These are phyloP conservation scores for Ceratocystis papillata DNA, from an alignment of 2,329 filamentous ascomycete species.

Conservation along the genomic window DNA sequence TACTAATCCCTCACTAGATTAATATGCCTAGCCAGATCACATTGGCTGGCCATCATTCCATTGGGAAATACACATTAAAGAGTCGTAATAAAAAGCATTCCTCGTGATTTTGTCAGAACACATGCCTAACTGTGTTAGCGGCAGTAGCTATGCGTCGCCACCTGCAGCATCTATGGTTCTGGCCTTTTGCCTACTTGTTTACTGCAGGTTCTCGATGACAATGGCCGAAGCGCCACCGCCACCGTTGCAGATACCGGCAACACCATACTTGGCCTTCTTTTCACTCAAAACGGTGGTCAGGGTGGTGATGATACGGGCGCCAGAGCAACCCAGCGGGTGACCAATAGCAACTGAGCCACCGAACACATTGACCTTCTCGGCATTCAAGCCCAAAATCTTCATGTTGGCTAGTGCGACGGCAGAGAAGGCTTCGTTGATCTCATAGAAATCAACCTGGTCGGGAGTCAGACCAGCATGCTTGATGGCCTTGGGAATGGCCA, in stretches of 20 bases:
- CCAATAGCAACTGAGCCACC: conserved; percentile 93
- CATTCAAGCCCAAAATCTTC: conserved; percentile 69
- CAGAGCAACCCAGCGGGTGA: conserved; percentile 86
- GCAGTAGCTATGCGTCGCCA: neutral
- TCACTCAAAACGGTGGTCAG: conserved; percentile 78
- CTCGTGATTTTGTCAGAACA: conserved; percentile 9
- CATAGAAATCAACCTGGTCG: conserved; percentile 77
- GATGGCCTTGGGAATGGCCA: conserved; percentile 94
- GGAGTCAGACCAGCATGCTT: conserved; percentile 79
- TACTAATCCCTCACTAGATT: conserved; percentile 2
- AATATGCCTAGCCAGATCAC: neutral
- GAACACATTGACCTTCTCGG: conserved; percentile 88
- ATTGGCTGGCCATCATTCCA: neutral
- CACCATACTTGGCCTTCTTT: conserved; percentile 87
- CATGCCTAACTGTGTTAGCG: neutral
- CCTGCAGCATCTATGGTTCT: neutral
- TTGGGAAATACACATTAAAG: conserved; percentile 16
- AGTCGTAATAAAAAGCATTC: conserved; percentile 14
- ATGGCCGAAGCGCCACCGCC: conserved; percentile 90
- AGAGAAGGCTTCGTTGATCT: conserved; percentile 99
- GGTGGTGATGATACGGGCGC: conserved; percentile 86
- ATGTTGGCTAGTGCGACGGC: conserved; percentile 94
- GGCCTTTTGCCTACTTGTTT: conserved; percentile 27
- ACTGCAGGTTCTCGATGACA: conserved; percentile 68
- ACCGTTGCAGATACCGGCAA: conserved; percentile 94